Base-by-base conservation (phyloP, 257 asterid genomes). In the Plantago ovata region DNA sequence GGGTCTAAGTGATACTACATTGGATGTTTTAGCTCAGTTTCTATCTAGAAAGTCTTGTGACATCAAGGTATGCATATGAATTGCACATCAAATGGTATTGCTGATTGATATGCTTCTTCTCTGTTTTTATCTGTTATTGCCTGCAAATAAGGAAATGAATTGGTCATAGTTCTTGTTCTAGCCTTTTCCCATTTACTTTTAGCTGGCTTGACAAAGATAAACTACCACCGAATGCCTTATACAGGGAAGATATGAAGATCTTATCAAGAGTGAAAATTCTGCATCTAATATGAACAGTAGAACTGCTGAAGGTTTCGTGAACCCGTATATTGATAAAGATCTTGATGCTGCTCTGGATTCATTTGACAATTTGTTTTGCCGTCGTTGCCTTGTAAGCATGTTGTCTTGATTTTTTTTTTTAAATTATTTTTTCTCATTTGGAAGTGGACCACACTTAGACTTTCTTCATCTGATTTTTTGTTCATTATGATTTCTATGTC, bases 331-430 rank as follows among this genome's bases (percentile, higher is more conserved):
- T 47, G 98, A 89, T 67, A 86, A 89, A 67, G 92, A 81, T 82
- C 95, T 93, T 58, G 94, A 86, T 62, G 89, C 92, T 52, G 99
- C 99, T 54, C 65, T 89, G 73, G 97, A 86, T 80, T 84, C 99
- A 55, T 89, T 89, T 66, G 96, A 93, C 83, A 89, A 79, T 64
- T 80, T 93, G 53, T 93, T 89, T 69, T 93, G 99, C 64, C 97
- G 96, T 10, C 94, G 97, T 47, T 93, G 99, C 68, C 80, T 78
- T 62, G 99, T 93, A 81, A 70, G 95, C 71, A 73, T 66, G 66
- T 46, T 13, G 55, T 57, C 24, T 67, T 52, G 21, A 38, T 38
- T 44, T 44, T 38, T 11, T 15, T 54, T 11, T n/a, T 10, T n/a
- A n/a, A n/a, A n/a, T n/a, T n/a, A n/a, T 54, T 24, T 33, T 40